phyloP scores from a whole-genome alignment of 2,329 filamentous ascomycete genomes.

The Cercospora janseana region DNA sequence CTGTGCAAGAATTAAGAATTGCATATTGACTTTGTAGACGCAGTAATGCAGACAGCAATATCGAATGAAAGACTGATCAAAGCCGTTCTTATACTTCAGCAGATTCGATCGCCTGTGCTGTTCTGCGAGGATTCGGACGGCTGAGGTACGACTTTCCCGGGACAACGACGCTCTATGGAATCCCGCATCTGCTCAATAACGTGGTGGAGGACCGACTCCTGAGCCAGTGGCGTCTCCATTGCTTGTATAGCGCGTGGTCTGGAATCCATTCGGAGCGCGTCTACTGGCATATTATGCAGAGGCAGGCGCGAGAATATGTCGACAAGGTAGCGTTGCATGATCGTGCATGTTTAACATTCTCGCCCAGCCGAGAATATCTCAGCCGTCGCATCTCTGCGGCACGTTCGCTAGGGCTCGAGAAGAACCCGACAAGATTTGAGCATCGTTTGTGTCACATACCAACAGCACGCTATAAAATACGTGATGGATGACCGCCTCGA shows the following conservation, averaged over 20 bases:
- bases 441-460: too few species aligned
- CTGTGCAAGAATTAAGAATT: neutral
- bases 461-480: too few species aligned
- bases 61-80: too few species aligned
- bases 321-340: neutral
- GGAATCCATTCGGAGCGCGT: neutral
- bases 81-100: too few species aligned
- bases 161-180: neutral
- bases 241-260: neutral
- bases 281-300: neutral
- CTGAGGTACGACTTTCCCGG: too few species aligned
- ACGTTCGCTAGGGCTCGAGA: neutral
- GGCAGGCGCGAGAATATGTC: slow-evolving; percentile 2
- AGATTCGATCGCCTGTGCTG: too few species aligned
- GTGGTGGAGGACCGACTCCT: neutral
- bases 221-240: neutral
- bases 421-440: too few species aligned
- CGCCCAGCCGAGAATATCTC: slow-evolving; percentile 1
- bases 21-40: neutral
- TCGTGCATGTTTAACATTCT: neutral
- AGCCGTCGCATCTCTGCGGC: neutral
- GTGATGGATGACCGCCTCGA: too few species aligned
- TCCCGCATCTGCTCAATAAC: neutral
- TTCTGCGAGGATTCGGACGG: too few species aligned
- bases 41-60: neutral